Percentiles rank a stretch among this genome's conserved stretches.
phyloP scores from a whole-genome alignment of 139 green algal genomes.

The Haematococcus sp. region DNA sequence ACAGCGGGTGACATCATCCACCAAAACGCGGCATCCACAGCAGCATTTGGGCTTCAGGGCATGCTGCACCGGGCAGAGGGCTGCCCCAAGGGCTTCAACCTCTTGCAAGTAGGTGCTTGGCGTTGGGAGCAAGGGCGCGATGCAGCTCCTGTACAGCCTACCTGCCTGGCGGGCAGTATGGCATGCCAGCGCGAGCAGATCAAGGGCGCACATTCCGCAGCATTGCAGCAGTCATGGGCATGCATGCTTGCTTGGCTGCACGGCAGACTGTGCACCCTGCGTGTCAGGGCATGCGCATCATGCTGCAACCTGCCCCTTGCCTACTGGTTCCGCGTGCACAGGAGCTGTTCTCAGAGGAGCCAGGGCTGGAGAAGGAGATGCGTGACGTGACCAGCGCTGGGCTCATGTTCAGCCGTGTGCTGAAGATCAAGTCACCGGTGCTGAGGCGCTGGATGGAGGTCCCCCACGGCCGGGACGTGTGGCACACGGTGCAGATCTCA shows the following conservation, averaged over 20 bases:
- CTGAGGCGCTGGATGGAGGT: constrained; percentile 4
- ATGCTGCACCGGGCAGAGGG: neutral
- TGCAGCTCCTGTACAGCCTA: too few species aligned
- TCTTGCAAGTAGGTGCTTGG: neutral
- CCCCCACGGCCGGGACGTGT: neutral
- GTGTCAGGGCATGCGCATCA: neutral
- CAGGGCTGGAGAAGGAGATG: neutral
- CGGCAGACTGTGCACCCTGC: neutral
- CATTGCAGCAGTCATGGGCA: neutral
- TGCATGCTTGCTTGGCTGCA: neutral
- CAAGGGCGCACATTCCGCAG: neutral
- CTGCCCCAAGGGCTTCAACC: neutral
- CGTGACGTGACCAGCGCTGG: neutral
- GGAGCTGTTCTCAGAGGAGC: too few species aligned
- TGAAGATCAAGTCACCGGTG: neutral
- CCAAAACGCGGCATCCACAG: constrained; percentile 12
- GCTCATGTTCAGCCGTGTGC: constrained; percentile 4
- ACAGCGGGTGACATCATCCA: neutral
- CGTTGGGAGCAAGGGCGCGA: too few species aligned
- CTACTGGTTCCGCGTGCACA: too few species aligned
- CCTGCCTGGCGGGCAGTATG: too few species aligned
- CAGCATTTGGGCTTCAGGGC: constrained; percentile 4
- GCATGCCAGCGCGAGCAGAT: neutral
- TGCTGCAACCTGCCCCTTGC: too few species aligned
- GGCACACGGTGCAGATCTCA: constrained; percentile 10